These are phyloP conservation scores for Cladosporium halotolerans DNA, from an alignment of 2,329 filamentous ascomycete species.

Conservation along the genomic window DNA sequence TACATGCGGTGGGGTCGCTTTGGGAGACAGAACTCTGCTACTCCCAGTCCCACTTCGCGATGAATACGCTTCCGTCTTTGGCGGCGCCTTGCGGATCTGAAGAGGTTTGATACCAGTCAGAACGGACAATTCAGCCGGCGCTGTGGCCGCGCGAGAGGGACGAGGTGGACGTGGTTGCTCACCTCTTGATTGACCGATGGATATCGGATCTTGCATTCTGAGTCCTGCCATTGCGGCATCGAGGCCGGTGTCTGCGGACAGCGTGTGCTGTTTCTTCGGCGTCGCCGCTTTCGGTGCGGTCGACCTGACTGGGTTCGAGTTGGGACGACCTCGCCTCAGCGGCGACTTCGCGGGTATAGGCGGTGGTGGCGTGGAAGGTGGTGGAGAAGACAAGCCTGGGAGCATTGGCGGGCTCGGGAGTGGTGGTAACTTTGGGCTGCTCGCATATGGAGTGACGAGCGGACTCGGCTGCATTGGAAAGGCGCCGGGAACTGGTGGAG, in stretches of 20 bases:
- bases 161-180: constrained; percentile 11
- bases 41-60: constrained; percentile 12
- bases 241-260: constrained; percentile 4
- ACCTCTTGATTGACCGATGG: constrained; percentile 4
- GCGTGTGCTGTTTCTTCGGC: constrained; percentile 4
- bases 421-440: constrained; percentile 5
- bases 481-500: constrained; percentile 3
- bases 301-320: not conserved
- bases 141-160: not conserved
- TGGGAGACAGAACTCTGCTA: not conserved
- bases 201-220: constrained; percentile 7
- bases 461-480: not conserved
- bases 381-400: not conserved
- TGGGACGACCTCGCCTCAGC: not conserved
- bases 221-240: constrained; percentile 6
- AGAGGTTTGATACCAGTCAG: constrained; percentile 10
- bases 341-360: constrained; percentile 17
- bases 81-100: constrained; percentile 5
- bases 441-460: not conserved
- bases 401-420: not conserved
- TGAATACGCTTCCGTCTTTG: constrained; percentile 7
- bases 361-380: constrained; percentile 13
- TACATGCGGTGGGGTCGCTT: not conserved
- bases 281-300: not conserved
- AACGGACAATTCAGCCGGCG: not conserved